Evolutionary conservation across 371 early-diverging fungal genomes (phyloP).

Genomic region (Mortierella sp.): DNA sequence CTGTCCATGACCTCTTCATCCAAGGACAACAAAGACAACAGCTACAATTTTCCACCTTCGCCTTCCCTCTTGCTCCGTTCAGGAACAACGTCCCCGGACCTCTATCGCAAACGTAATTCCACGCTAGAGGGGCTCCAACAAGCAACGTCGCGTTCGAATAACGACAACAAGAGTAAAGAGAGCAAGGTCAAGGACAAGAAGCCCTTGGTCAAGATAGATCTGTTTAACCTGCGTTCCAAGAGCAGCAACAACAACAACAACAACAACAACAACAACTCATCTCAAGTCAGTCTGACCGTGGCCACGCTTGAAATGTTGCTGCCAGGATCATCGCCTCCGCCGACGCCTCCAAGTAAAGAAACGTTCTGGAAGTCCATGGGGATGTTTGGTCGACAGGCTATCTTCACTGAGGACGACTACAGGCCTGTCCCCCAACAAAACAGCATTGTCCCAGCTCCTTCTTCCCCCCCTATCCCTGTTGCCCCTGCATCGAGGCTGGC

Average conservation of each 20-base stretch:
- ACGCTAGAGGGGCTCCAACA: background rate
- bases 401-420: conserved; percentile 28
- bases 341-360: conserved; percentile 35
- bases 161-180: conserved; percentile 16
- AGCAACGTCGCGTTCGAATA: conserved; percentile 3
- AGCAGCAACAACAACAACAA: conserved; percentile 4
- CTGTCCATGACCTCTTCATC: conserved; percentile 45
- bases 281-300: conserved; percentile 15
- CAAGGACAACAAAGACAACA: conserved; percentile 11
- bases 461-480: background rate
- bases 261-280: conserved; percentile 2
- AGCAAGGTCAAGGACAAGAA: conserved; percentile 31
- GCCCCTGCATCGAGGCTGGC: background rate
- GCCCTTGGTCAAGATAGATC: conserved; percentile 26
- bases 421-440: background rate
- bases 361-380: conserved; percentile 29
- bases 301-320: background rate
- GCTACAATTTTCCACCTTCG: conserved; percentile 16
- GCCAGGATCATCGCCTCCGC: conserved; percentile 24
- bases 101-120: conserved; percentile 30
- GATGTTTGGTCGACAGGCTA: conserved; percentile 9
- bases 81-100: conserved; percentile 34
- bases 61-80: conserved; percentile 17
- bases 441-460: background rate
- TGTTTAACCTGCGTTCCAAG: conserved; percentile 40